Evolutionary conservation across 371 early-diverging fungal species (phyloP), one percentile per base, ranked within the genome.

Genomic region (Syncephalis plumigaleata): DNA sequence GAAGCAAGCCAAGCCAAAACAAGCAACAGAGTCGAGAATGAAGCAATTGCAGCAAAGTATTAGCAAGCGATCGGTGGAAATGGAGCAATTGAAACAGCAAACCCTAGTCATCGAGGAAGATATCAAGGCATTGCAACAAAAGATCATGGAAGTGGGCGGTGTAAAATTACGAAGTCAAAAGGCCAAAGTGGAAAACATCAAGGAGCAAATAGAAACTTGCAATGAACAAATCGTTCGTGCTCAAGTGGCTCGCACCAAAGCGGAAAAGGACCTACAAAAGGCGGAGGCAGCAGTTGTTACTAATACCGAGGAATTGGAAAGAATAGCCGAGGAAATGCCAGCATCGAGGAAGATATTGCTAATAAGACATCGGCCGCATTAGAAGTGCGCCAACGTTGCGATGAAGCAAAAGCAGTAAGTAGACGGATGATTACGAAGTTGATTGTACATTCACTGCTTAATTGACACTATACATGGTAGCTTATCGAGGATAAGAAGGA

Each of bases 61-160:
- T 22, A 55, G 48, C 1, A 60, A 63, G 1, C 58, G 68, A 7
- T 64, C 61, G 9, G 59, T 58, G 20, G 64, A 62, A 25, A 43
- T 59, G 8, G 45, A 36, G 1, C 45, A 48, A 52, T 57, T 77
- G 42, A 67, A 68, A 46, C 52, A 52, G 43, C 60, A 70, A 24
- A 55, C 69, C 26, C 48, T 55, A 16, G 47, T 65, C 7, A 78
- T 85, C 39, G 77, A 84, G 44, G 68, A 60, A 2, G 77, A 67
- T 13, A 83, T 87, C 47, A 65, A 72, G 37, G 64, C 66, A 13
- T 64, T 94, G 17, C 91, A 93, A 47, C 77, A 86, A 31, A 71
- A 86, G 51, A 91, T 94, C 48, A 67, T 93, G 64, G 75, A 90
- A 46, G 87, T 77, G 9, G 94, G 95, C 46, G 94, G 93, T 48